Evolutionary conservation across 2,329 filamentous ascomycete genomes (phyloP).

Genomic region (Xylaria digitata): DNA sequence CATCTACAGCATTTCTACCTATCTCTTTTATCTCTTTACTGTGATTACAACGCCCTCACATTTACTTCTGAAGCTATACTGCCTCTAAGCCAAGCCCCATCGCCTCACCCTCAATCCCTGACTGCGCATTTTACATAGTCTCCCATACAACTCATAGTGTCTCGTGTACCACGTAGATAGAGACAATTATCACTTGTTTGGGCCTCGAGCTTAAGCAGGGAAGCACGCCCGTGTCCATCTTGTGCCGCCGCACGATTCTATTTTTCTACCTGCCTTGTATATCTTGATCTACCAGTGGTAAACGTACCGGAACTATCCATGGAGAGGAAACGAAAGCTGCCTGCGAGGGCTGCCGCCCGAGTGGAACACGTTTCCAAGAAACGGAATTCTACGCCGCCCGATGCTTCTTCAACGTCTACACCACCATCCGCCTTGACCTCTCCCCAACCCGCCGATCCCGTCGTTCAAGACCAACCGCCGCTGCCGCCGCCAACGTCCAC

Average conservation of each 20-base stretch:
- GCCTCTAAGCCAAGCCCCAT: not conserved
- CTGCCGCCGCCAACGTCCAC: slow-evolving; percentile 20
- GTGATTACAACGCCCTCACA: too few relatives aligned
- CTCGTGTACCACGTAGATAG: not conserved
- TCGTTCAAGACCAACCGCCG: slow-evolving; percentile 47
- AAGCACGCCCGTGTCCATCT: not conserved
- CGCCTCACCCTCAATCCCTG: not conserved
- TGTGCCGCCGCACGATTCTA: not conserved
- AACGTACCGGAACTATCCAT: slow-evolving; percentile 52
- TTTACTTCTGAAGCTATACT: not conserved
- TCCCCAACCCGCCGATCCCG: slow-evolving; percentile 53
- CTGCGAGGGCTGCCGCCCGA: slow-evolving; percentile 70
- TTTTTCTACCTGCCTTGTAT: slow-evolving; percentile 29
- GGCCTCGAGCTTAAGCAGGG: not conserved
- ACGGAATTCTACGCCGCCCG: slow-evolving; percentile 66
- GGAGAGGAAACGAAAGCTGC: slow-evolving; percentile 75
- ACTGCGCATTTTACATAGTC: not conserved
- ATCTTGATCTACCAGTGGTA: slow-evolving; percentile 23
- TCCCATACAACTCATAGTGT: not conserved
- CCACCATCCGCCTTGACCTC: slow-evolving; percentile 46
- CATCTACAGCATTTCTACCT: not conserved
- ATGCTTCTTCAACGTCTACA: slow-evolving; percentile 61
- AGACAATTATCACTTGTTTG: not conserved
- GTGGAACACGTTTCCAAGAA: slow-evolving; percentile 70
- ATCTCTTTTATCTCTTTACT: too few relatives aligned